Percentiles rank a stretch among this genome's conserved stretches.
phyloP scores from a whole-genome alignment of 192 early-diverging fungal species.

The Helicostylum pulchrum region DNA sequence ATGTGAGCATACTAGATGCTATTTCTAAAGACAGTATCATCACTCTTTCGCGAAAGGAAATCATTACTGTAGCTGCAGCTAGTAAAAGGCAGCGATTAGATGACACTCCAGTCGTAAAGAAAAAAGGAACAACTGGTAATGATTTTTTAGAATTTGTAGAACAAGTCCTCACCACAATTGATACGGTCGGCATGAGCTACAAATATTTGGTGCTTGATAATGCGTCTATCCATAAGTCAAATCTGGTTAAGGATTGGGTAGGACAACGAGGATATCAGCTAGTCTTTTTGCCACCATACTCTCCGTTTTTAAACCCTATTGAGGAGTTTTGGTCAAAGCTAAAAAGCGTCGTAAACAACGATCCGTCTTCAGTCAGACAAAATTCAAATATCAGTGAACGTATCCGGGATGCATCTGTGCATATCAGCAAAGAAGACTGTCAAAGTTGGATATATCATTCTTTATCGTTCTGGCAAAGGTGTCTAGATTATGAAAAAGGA shows the following conservation, averaged over 20 bases:
- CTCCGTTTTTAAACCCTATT: conserved; percentile 24
- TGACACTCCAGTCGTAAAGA: not conserved
- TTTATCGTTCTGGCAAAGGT: conserved; percentile 15
- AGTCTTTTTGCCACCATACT: conserved; percentile 12
- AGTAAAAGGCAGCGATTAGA: not conserved
- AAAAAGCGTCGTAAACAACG: conserved; percentile 16
- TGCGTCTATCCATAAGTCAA: conserved; percentile 19
- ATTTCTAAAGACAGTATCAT: conserved; percentile 19
- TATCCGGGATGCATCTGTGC: conserved; percentile 10
- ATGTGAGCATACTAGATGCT: conserved; percentile 17
- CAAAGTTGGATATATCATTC: conserved; percentile 17
- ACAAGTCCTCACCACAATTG: conserved; percentile 9
- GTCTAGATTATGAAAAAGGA: conserved; percentile 13
- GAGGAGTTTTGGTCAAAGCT: conserved; percentile 35
- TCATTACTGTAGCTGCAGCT: not conserved
- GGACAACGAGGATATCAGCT: conserved; percentile 9
- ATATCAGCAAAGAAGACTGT: conserved; percentile 18
- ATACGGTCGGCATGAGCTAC: conserved; percentile 11
- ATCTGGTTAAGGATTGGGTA: conserved; percentile 8
- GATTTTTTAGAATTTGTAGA: conserved; percentile 3
- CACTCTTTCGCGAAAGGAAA: conserved; percentile 7
- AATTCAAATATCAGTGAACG: conserved; percentile 4
- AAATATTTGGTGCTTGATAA: conserved; percentile 25
- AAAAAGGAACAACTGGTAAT: not conserved
- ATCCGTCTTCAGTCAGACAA: conserved; percentile 13